Evolutionary conservation across 768 basidiomycete genomes (phyloP).

Genomic region (Leccinum ochraceum): DNA sequence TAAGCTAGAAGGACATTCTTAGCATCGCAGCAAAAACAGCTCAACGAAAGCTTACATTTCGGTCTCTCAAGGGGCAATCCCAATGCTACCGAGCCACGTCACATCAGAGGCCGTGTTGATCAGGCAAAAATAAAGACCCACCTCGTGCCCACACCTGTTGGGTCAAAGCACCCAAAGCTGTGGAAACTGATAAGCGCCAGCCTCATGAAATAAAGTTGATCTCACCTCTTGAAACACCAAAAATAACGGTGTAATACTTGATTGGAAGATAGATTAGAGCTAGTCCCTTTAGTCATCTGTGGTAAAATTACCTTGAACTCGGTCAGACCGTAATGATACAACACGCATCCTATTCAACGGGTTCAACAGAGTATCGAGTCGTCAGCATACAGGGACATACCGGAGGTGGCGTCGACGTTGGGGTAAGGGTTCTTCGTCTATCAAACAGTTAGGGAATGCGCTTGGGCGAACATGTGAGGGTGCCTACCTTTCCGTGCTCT

Average conservation of each 20-base stretch:
- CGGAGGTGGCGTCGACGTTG: conserved; percentile 95
- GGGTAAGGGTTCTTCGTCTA: conserved; percentile 94
- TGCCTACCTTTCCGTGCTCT: conserved; percentile 87
- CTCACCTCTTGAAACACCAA: conserved; percentile 88
- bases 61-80: conserved; percentile 88
- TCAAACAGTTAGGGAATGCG: conserved; percentile 1
- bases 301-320: conserved; percentile 71
- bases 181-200: conserved; percentile 4
- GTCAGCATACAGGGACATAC: conserved; percentile 36
- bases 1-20: conserved; percentile 50
- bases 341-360: conserved; percentile 63
- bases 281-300: not conserved
- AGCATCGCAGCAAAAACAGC: conserved; percentile 1
- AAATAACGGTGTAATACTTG: conserved; percentile 98
- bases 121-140: conserved; percentile 34
- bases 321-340: conserved; percentile 88
- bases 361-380: not conserved
- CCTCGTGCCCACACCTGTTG: conserved; percentile 91
- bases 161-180: conserved; percentile 80
- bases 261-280: conserved; percentile 11
- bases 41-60: conserved; percentile 61
- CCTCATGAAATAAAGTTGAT: not conserved
- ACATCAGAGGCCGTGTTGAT: conserved; percentile 13
- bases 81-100: conserved; percentile 22
- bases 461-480: not conserved